Evolutionary conservation across 306 rosid genomes (phyloP).

Genomic region (Glycine tomentella): DNA sequence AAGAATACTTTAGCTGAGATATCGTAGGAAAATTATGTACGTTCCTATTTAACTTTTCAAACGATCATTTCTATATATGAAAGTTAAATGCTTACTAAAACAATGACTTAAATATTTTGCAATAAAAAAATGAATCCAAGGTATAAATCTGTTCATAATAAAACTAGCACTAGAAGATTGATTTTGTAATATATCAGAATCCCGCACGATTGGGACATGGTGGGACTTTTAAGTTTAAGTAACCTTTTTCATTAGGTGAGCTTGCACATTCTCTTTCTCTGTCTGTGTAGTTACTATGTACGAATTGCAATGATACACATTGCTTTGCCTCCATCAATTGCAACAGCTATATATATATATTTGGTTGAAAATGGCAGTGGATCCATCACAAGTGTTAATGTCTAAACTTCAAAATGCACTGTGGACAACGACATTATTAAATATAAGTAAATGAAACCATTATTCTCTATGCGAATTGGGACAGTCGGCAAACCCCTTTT

Average conservation of each 20-base stretch:
- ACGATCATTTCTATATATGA: too few relatives aligned
- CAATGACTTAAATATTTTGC: too few relatives aligned
- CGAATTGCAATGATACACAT: slow-evolving; percentile 31
- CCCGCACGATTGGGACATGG: neutral
- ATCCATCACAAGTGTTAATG: slow-evolving; percentile 39
- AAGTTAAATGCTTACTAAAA: too few relatives aligned
- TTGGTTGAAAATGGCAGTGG: slow-evolving; percentile 30
- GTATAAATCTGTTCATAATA: neutral
- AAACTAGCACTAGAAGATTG: neutral
- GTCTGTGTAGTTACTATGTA: slow-evolving; percentile 14
- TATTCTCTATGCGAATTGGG: slow-evolving; percentile 19
- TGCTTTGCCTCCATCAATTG: slow-evolving; percentile 35
- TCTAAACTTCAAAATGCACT: slow-evolving; percentile 20
- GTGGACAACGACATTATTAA: slow-evolving; percentile 32
- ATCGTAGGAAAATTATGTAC: too few relatives aligned
- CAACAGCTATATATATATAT: slow-evolving; percentile 16
- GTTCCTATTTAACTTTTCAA: too few relatives aligned
- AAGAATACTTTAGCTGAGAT: too few relatives aligned
- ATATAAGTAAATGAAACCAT: slow-evolving; percentile 7
- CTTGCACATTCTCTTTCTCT: slow-evolving; percentile 17
- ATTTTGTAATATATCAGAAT: neutral
- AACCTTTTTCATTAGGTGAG: slow-evolving; percentile 43
- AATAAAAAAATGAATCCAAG: neutral
- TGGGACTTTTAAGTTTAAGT: slow-evolving; percentile 19
- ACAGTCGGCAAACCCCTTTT: slow-evolving; percentile 29